These are phyloP conservation scores for Ascochyta lentis DNA, from an alignment of 2,329 filamentous ascomycete genomes.

Conservation along the genomic window DNA sequence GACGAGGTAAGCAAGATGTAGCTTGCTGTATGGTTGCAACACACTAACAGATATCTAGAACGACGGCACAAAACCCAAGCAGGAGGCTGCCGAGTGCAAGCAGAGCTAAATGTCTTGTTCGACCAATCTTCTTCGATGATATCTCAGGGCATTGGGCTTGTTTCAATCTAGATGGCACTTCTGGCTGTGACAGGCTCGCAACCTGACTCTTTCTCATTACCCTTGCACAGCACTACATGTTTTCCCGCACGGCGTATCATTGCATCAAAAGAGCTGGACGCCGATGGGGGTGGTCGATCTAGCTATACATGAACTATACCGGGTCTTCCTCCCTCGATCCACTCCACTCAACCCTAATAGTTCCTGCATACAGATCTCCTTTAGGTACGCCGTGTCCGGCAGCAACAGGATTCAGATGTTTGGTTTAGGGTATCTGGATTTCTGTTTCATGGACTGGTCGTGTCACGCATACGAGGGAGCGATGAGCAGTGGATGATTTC, in stretches of 20 bases:
- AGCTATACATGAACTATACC: conserved; percentile 36
- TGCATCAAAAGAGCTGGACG: conserved; percentile 36
- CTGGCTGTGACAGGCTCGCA: conserved; percentile 20
- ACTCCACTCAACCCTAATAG: conserved; percentile 19
- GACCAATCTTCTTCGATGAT: conserved; percentile 30
- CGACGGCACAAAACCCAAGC: conserved; percentile 53
- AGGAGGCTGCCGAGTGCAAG: conserved; percentile 55
- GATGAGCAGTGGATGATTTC: conserved; percentile 9
- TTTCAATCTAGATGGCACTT: conserved; percentile 40
- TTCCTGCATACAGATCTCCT: conserved; percentile 8
- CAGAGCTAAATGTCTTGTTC: conserved; percentile 46
- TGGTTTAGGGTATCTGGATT: background rate
- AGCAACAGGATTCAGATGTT: background rate
- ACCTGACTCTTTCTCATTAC: conserved; percentile 22
- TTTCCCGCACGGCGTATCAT: conserved; percentile 38
- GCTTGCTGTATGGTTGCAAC: background rate
- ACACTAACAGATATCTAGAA: conserved; percentile 37
- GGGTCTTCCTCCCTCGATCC: conserved; percentile 24
- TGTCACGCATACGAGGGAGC: background rate
- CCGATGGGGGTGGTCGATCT: conserved; percentile 28
- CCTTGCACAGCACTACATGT: conserved; percentile 26
- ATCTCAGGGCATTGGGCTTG: conserved; percentile 28
- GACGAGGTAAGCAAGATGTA: conserved; percentile 44
- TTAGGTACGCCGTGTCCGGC: background rate
- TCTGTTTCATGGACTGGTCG: background rate